phyloP scores from a whole-genome alignment of 2,329 filamentous ascomycete genomes.

The Colletotrichum liriopes region DNA sequence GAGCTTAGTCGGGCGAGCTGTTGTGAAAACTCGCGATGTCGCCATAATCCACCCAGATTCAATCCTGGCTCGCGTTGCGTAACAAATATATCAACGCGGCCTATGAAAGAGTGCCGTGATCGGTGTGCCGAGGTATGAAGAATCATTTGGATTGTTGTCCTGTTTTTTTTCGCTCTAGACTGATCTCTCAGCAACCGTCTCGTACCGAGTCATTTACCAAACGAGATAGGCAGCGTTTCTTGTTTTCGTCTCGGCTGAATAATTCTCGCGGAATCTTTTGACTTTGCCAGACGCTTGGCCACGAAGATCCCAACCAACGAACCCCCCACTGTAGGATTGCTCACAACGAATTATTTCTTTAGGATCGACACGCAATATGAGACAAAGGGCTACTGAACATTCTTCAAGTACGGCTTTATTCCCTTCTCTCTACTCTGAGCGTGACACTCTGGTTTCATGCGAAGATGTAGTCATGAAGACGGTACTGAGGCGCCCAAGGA shows the following conservation, averaged over 20 bases:
- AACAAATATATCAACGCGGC: not conserved
- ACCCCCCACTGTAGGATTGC: not conserved
- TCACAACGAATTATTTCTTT: not conserved
- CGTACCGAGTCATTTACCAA: not conserved
- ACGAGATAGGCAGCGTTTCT: not conserved
- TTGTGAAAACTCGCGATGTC: conserved; percentile 13
- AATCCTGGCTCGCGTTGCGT: conserved; percentile 5
- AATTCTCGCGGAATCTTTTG: conserved; percentile 15
- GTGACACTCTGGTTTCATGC: no score
- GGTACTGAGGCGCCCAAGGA: no score
- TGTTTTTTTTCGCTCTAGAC: not conserved
- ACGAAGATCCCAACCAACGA: not conserved
- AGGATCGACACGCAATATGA: not conserved
- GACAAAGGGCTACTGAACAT: no score
- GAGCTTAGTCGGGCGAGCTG: not conserved
- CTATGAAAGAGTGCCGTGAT: not conserved
- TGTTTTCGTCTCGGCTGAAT: not conserved
- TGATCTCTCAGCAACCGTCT: not conserved
- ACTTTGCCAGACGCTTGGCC: conserved; percentile 1
- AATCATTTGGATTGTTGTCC: not conserved
- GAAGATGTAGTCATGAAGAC: no score
- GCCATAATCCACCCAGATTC: conserved; percentile 11
- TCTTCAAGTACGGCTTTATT: not conserved
- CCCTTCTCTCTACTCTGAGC: no score
- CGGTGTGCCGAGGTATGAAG: not conserved